phyloP scores from a whole-genome alignment of 2,329 filamentous ascomycete genomes.

The Sarocladium strictum region DNA sequence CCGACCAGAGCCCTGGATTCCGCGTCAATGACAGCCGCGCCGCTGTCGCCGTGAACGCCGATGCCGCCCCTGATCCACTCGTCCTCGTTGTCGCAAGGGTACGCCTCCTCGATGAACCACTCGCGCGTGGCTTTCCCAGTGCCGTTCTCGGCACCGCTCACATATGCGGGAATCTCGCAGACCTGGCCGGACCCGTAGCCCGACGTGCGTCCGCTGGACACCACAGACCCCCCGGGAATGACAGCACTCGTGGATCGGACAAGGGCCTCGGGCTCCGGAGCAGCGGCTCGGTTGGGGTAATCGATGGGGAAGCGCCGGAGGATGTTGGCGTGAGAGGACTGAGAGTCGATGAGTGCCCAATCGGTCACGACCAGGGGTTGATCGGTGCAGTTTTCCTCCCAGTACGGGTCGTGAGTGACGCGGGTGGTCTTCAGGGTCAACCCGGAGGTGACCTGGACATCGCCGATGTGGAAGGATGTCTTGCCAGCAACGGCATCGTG shows the following conservation, averaged over 20 bases:
- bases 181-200: slow-evolving; percentile 35
- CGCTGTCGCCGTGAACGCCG: slow-evolving; percentile 38
- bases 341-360: slow-evolving; percentile 35
- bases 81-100: slow-evolving; percentile 31
- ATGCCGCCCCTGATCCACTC: slow-evolving; percentile 40
- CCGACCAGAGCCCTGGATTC: slow-evolving; percentile 32
- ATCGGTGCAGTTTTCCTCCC: slow-evolving; percentile 35
- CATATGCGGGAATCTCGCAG: slow-evolving; percentile 37
- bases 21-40: slow-evolving; percentile 37
- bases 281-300: slow-evolving; percentile 15
- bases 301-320: slow-evolving; percentile 31
- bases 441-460: slow-evolving; percentile 33
- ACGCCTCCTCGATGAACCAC: slow-evolving; percentile 39
- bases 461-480: slow-evolving; percentile 26
- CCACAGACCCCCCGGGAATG: slow-evolving; percentile 28
- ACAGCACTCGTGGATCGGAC: slow-evolving; percentile 25
- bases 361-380: slow-evolving; percentile 36
- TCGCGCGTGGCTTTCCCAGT: slow-evolving; percentile 37
- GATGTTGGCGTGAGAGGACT: slow-evolving; percentile 30
- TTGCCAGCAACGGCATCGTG: slow-evolving; percentile 30
- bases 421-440: slow-evolving; percentile 36
- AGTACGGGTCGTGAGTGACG: slow-evolving; percentile 37
- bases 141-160: slow-evolving; percentile 31
- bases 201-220: slow-evolving; percentile 37
- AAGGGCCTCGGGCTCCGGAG: slow-evolving; percentile 24